A percentile compares a stretch with the other conserved stretches of the same genome.
Evolutionary conservation across 805 yeast species (phyloP).

Genomic region (Metschnikowia kofuensis): DNA sequence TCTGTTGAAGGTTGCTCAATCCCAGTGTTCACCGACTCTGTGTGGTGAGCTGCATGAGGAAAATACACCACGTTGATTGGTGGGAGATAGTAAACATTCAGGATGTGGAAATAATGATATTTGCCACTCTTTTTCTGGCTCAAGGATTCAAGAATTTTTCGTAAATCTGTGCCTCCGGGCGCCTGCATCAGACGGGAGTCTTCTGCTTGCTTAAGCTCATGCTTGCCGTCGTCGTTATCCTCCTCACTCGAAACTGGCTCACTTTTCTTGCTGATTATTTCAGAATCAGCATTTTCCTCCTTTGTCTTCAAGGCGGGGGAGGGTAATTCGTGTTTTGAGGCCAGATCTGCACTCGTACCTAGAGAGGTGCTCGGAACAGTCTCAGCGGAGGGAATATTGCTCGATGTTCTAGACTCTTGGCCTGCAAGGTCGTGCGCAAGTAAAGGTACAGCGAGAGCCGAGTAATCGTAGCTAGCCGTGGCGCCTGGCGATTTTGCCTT

Average conservation of each 20-base stretch:
- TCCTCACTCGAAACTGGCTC: neutral
- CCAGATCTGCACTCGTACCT: neutral
- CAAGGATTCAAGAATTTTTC: slow-evolving; percentile 9
- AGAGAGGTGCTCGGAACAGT: neutral
- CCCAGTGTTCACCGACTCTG: slow-evolving; percentile 1
- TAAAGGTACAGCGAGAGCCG: neutral
- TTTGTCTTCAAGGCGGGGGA: neutral
- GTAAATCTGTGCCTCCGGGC: slow-evolving; percentile 6
- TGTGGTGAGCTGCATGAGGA: slow-evolving; percentile 52
- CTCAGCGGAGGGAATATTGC: neutral
- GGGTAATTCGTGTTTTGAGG: neutral
- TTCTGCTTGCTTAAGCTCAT: neutral
- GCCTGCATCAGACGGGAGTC: neutral
- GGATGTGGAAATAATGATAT: slow-evolving; percentile 51
- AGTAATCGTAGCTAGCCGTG: slow-evolving; percentile 8
- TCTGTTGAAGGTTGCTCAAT: neutral
- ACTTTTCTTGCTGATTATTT: neutral
- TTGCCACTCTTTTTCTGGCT: slow-evolving; percentile 6
- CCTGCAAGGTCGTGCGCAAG: neutral
- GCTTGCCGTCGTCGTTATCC: neutral
- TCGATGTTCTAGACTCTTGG: neutral
- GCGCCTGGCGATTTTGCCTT: slow-evolving; percentile 17
- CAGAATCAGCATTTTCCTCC: neutral
- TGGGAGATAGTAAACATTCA: slow-evolving; percentile 49
- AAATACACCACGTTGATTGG: slow-evolving; percentile 55